Evolutionary conservation across 177 flowering plant genomes (phyloP).

Genomic region (Vitis hybrid): DNA sequence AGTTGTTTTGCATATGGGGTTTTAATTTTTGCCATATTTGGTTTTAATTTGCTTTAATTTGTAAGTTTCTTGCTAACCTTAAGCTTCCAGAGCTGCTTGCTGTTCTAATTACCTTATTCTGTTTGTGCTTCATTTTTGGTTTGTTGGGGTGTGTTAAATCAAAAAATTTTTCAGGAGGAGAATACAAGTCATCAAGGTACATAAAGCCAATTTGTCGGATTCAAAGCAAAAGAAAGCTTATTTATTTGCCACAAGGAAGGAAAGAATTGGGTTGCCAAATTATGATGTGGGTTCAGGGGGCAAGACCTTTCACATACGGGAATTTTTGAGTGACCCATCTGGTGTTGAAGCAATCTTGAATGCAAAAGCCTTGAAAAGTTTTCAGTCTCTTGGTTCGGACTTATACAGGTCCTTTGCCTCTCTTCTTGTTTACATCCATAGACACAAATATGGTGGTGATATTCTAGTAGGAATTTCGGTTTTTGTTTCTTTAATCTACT

Average conservation of each 20-base stretch:
- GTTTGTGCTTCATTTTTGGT: neutral
- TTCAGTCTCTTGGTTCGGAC: slow-evolving; percentile 47
- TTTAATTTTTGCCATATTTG: no score
- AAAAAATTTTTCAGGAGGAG: slow-evolving; percentile 24
- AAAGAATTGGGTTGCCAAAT: slow-evolving; percentile 47
- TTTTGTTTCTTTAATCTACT: neutral
- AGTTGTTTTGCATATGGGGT: neutral
- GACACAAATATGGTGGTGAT: neutral
- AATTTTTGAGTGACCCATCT: slow-evolving; percentile 61
- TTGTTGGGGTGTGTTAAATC: neutral
- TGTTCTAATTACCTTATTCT: neutral
- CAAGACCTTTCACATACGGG: slow-evolving; percentile 36
- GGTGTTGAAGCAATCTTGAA: slow-evolving; percentile 66
- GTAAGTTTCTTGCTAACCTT: no score
- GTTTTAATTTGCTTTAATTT: no score
- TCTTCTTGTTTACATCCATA: neutral
- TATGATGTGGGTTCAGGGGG: slow-evolving; percentile 24
- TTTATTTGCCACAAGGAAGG: slow-evolving; percentile 48
- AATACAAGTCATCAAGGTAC: slow-evolving; percentile 17
- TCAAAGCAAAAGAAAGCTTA: slow-evolving; percentile 47
- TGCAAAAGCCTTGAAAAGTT: slow-evolving; percentile 46
- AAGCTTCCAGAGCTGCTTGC: no score
- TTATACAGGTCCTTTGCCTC: slow-evolving; percentile 45
- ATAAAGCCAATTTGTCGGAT: slow-evolving; percentile 22
- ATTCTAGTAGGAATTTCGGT: neutral